Percentiles rank a stretch among this genome's conserved stretches.
Evolutionary conservation across 2,329 filamentous ascomycete genomes (phyloP).

Genomic region (Alternaria infectoria): DNA sequence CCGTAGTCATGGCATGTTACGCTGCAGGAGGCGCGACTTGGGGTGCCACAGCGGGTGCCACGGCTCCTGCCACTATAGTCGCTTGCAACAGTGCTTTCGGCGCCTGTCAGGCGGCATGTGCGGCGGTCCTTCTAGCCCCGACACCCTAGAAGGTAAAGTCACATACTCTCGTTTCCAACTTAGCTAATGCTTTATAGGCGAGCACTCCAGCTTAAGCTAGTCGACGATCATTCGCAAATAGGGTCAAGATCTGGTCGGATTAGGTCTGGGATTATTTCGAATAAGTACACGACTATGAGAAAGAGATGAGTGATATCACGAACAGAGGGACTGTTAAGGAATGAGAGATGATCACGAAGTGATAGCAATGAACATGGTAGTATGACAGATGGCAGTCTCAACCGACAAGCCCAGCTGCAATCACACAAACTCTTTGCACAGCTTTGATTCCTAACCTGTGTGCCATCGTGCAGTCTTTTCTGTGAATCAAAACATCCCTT

Average conservation of each 20-base stretch:
- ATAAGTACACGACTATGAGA: neutral
- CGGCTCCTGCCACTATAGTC: conserved; percentile 51
- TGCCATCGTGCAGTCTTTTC: neutral
- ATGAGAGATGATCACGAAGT: neutral
- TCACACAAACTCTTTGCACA: neutral
- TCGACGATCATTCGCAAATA: neutral
- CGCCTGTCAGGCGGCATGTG: conserved; percentile 55
- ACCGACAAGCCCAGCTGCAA: neutral
- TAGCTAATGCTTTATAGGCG: neutral
- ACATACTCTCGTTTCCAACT: neutral
- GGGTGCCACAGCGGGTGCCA: conserved; percentile 48
- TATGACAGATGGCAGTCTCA: neutral
- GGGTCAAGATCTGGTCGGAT: neutral
- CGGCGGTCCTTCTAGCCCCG: conserved; percentile 42
- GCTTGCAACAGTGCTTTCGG: conserved; percentile 57
- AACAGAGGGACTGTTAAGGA: neutral
- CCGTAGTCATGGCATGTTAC: conserved; percentile 56
- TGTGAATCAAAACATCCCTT: neutral
- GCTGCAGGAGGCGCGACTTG: conserved; percentile 52
- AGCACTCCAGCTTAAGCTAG: neutral
- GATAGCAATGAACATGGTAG: neutral
- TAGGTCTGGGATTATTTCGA: neutral
- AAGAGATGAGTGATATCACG: neutral
- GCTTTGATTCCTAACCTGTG: neutral
- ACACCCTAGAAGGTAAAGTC: conserved; percentile 29